Evolutionary conservation across 176 grass and related monocot genomes (phyloP), one percentile per base, ranked within the genome.

Genomic region (Poa annua): DNA sequence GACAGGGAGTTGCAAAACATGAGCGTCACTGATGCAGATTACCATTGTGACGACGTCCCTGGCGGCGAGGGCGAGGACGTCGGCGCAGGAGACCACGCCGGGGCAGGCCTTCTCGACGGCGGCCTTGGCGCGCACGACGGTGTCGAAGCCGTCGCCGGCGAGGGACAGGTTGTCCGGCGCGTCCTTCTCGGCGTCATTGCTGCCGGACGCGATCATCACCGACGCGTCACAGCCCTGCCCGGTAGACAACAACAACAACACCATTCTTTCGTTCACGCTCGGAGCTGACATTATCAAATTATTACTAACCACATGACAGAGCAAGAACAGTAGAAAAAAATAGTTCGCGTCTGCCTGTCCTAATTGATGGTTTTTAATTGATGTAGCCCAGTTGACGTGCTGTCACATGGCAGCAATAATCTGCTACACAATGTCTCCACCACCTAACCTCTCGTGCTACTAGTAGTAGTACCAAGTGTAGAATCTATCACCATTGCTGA

Each of bases 211-310:
- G 49, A 97, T 86, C 50, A 97, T 56, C 4, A 97, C 84, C 0
- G 94, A 97, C 17, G 88, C 91, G 83, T 97, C 94, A 65, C 94
- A 97, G 5, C 92, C 94, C 92, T 97, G 75, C 47, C 45, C 25
- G 29, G 16, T 26, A 64, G 12, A 64, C 61, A 26, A 66, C 26
- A 64, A 66, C 26, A 64, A 11, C 45, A 48, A 11, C 7, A 66
- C 16, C 63, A 66, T 36, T 19, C 5, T 66, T 29, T 19, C 13
- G 15, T 7, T 16, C 13, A 62, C 24, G 26, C 41, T 42, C 41
- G 41, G 41, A 42, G 59, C 24, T 62, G 24, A 62, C 59, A 14
- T 0, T 55, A 55, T 55, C 19, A 70, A 69, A 20, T 12, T n/a
- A n/a, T 45, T 45, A 45, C 42, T 47, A 48, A 48, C 32, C 33